Conservation (phyloP, 2,329 filamentous ascomycete species). For the Neocatenulostroma microsporum region DNA sequence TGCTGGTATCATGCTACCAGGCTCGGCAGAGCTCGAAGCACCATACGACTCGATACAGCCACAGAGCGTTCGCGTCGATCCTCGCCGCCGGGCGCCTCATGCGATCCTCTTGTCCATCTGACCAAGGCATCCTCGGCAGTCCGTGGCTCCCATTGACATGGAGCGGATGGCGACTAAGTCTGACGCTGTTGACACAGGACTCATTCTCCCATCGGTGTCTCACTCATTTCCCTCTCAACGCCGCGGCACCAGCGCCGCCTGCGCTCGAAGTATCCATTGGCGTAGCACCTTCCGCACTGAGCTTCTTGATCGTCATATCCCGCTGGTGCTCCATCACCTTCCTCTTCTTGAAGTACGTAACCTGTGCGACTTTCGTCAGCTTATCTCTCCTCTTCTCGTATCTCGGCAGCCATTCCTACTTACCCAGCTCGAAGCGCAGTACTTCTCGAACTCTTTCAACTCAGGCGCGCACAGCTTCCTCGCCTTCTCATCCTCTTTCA, state of each 20-base stretch:
- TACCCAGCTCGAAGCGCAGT: conserved; percentile 89
- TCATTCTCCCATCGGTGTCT: too few relatives aligned
- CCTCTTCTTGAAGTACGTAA: conserved; percentile 97
- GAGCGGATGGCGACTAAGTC: too few relatives aligned
- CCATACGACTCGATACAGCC: too few relatives aligned
- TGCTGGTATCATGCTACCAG: too few relatives aligned
- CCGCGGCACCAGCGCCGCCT: conserved; percentile 9
- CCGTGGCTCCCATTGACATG: too few relatives aligned
- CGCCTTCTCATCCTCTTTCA: conserved; percentile 49
- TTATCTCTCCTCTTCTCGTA: not conserved
- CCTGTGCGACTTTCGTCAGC: conserved; percentile 42
- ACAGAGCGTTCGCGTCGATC: too few relatives aligned
- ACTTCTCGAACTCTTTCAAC: conserved; percentile 63
- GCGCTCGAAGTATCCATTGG: conserved; percentile 12
- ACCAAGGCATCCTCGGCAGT: too few relatives aligned
- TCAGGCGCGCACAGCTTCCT: conserved; percentile 51
- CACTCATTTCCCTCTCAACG: conserved; percentile 9
- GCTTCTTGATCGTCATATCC: conserved; percentile 65
- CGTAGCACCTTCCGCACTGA: conserved; percentile 44
- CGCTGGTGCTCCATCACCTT: conserved; percentile 87
- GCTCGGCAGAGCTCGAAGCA: too few relatives aligned
- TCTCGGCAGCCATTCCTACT: conserved; percentile 26
- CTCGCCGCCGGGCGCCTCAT: too few relatives aligned
- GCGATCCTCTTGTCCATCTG: too few relatives aligned
- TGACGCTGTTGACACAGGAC: too few relatives aligned